These are phyloP conservation scores for Dentipellis sp. DNA, from an alignment of 768 basidiomycete genomes.

Conservation along the genomic window DNA sequence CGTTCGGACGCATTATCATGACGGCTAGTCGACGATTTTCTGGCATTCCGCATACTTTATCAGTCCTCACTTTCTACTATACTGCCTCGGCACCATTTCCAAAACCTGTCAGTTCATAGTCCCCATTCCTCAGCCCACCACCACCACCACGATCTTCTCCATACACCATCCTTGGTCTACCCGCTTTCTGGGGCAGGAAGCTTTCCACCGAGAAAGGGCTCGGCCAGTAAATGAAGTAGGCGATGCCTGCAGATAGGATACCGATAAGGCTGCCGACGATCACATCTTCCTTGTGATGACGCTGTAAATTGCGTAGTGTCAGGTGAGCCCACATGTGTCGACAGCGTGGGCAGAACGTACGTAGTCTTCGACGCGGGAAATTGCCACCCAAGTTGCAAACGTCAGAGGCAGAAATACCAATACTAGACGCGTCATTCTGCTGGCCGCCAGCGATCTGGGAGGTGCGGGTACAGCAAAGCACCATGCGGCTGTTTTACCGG, in stretches of 20 bases:
- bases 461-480: constrained; percentile 32
- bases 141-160: constrained; percentile 13
- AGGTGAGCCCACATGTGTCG: constrained; percentile 3
- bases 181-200: constrained; percentile 23
- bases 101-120: constrained; percentile 40
- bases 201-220: constrained; percentile 40
- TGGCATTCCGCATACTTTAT: neutral
- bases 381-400: constrained; percentile 52
- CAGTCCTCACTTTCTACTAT: constrained; percentile 20
- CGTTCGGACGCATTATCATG: constrained; percentile 21
- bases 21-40: neutral
- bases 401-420: constrained; percentile 44
- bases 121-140: constrained; percentile 19
- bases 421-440: constrained; percentile 35
- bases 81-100: constrained; percentile 31
- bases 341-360: constrained; percentile 29
- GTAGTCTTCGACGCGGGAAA: constrained; percentile 57
- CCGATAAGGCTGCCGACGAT: constrained; percentile 56
- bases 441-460: constrained; percentile 30
- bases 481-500: constrained; percentile 57
- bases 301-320: constrained; percentile 23
- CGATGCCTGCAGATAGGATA: constrained; percentile 34
- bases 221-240: constrained; percentile 59
- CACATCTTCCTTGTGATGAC: constrained; percentile 64
- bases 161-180: constrained; percentile 36